Evolutionary conservation across 140 eudicot species (phyloP).

Genomic region (Oenanthe javanica): DNA sequence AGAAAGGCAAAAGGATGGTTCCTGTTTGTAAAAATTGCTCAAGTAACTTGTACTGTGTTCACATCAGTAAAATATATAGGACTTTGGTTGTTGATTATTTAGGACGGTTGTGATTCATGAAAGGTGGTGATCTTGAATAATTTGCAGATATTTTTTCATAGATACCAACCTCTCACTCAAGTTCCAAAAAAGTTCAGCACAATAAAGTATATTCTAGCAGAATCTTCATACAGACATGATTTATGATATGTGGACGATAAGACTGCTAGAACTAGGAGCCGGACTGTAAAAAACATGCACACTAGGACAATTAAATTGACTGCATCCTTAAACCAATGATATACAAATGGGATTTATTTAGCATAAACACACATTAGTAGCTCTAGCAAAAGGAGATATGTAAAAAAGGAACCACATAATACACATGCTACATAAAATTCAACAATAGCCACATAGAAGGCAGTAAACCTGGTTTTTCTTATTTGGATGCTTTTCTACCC

Average conservation of each 20-base stretch:
- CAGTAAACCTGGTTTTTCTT: conserved; percentile 84
- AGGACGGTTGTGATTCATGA: not conserved
- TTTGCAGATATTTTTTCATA: not conserved
- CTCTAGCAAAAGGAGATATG: not conserved
- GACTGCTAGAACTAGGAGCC: not conserved
- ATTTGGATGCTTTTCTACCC: conserved; percentile 93
- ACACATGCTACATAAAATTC: not conserved
- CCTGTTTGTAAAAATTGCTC: not conserved
- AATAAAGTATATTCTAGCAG: not conserved
- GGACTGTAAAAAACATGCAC: not conserved
- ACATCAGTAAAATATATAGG: not conserved
- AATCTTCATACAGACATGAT: not conserved
- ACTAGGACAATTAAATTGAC: not conserved
- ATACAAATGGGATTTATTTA: not conserved
- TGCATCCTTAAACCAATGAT: not conserved
- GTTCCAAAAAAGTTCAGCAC: not conserved
- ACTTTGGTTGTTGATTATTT: not conserved
- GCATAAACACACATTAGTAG: not conserved
- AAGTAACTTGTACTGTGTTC: not conserved
- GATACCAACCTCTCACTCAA: not conserved
- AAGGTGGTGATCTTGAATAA: not conserved
- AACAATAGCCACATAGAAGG: not conserved
- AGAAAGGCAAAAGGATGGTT: not conserved
- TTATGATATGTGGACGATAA: not conserved
- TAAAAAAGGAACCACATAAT: not conserved